A percentile compares a stretch with the other conserved stretches of the same genome.
Evolutionary conservation across 805 yeast genomes (phyloP).

Genomic region (Lachancea meyersii): DNA sequence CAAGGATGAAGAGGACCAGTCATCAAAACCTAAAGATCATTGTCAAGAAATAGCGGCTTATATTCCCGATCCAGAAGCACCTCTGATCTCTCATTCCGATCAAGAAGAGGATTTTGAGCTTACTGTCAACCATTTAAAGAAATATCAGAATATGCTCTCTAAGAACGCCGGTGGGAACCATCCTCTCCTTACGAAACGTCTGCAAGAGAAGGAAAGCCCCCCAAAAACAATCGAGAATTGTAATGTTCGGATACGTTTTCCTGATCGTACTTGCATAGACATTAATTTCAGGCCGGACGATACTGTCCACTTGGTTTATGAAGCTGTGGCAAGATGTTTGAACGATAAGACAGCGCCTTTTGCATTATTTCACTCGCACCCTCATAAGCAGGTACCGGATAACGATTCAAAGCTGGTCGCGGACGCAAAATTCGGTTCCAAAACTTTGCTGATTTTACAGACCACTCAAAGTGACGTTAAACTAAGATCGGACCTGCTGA

Average conservation of each 20-base stretch:
- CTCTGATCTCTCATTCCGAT: constrained; percentile 18
- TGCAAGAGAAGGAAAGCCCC: constrained; percentile 32
- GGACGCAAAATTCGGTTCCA: constrained; percentile 40
- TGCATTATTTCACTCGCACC: constrained; percentile 44
- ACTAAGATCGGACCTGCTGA: constrained; percentile 27
- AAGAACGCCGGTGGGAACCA: constrained; percentile 37
- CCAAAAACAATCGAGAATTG: constrained; percentile 31
- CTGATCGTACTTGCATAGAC: constrained; percentile 50
- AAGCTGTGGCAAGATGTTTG: constrained; percentile 27
- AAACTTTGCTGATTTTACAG: constrained; percentile 40
- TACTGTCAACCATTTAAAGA: constrained; percentile 46
- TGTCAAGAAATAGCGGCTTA: constrained; percentile 11
- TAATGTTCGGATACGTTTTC: constrained; percentile 48
- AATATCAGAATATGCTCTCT: constrained; percentile 46
- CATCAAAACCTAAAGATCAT: background rate
- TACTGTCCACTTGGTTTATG: constrained; percentile 32
- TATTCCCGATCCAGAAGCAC: constrained; percentile 17
- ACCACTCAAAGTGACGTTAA: constrained; percentile 20
- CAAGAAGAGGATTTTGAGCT: constrained; percentile 38
- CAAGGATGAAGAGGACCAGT: background rate
- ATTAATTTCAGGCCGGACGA: constrained; percentile 43
- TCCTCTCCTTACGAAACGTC: constrained; percentile 39
- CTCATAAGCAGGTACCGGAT: constrained; percentile 34
- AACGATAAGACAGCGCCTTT: constrained; percentile 31
- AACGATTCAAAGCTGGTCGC: constrained; percentile 31